A percentile compares a stretch with the other conserved stretches of the same genome.
Conservation (phyloP, 768 basidiomycete genomes). For the Cytidiella melzeri region DNA sequence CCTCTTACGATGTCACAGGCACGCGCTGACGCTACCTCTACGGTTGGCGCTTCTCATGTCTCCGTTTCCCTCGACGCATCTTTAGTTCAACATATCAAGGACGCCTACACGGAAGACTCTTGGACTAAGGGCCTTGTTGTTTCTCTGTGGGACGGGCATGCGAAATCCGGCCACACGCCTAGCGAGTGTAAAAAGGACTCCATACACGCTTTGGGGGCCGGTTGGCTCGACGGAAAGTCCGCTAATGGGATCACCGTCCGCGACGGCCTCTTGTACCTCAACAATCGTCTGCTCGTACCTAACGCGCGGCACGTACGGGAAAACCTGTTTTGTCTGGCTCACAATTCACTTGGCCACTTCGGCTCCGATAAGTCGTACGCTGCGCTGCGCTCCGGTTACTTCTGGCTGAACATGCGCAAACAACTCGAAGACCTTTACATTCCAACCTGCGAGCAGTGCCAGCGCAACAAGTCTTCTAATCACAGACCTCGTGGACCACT, state of each 20-base stretch:
- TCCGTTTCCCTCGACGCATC: neutral
- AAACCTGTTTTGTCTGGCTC: slow-evolving; percentile 13
- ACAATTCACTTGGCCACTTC: slow-evolving; percentile 18
- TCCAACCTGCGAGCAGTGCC: slow-evolving; percentile 26
- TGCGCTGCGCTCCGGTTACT: slow-evolving; percentile 9
- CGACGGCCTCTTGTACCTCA: slow-evolving; percentile 16
- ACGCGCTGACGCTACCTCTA: neutral
- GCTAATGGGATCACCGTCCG: neutral
- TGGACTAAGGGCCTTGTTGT: neutral
- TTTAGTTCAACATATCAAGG: neutral
- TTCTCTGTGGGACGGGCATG: neutral
- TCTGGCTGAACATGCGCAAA: slow-evolving; percentile 26
- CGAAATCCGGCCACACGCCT: neutral
- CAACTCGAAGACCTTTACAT: slow-evolving; percentile 28
- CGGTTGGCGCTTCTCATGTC: neutral
- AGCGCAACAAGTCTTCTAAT: slow-evolving; percentile 25
- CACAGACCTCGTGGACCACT: slow-evolving; percentile 19
- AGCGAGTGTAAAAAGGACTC: neutral
- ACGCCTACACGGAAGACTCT: neutral
- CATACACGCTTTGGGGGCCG: neutral
- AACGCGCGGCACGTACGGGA: slow-evolving; percentile 8
- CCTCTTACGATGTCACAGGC: neutral
- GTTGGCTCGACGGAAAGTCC: neutral
- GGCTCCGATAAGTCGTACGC: slow-evolving; percentile 18
- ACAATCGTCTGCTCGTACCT: slow-evolving; percentile 19